Evolutionary conservation across 1,139 yeast genomes (phyloP).

Genomic region (Sugiyamaella castrensis): DNA sequence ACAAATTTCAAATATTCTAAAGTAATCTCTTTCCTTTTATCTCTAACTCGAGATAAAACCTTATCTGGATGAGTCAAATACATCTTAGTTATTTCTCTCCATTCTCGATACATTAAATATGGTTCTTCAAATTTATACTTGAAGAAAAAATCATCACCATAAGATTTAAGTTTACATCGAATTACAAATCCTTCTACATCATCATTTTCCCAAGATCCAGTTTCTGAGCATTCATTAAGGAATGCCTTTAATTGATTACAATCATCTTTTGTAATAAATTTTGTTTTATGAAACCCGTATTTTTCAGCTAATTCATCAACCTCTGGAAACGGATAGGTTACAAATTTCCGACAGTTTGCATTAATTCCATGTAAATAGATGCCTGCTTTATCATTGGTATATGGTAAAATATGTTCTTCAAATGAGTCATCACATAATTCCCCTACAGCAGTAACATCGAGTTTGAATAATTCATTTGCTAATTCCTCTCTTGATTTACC

Average conservation of each 20-base stretch:
- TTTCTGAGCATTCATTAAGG: constrained; percentile 54
- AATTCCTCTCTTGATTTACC: constrained; percentile 49
- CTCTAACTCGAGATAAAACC: constrained; percentile 1
- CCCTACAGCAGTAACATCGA: constrained; percentile 78
- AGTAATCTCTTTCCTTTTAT: constrained; percentile 49
- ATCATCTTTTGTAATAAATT: constrained; percentile 43
- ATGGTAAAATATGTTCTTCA: constrained; percentile 90
- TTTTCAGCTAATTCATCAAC: constrained; percentile 58
- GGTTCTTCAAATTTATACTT: constrained; percentile 96
- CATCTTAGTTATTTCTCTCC: constrained; percentile 79
- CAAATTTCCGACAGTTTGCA: constrained; percentile 58
- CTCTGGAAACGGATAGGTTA: constrained; percentile 57
- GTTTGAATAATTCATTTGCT: constrained; percentile 51
- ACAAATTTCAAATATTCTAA: constrained; percentile 67
- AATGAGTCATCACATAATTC: constrained; percentile 90
- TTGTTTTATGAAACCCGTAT: constrained; percentile 71
- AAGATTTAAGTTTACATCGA: constrained; percentile 46
- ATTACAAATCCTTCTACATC: constrained; percentile 95
- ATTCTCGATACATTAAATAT: constrained; percentile 80
- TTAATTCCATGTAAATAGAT: constrained; percentile 89
- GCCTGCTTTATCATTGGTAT: constrained; percentile 65
- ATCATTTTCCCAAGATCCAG: constrained; percentile 66
- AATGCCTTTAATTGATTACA: constrained; percentile 48
- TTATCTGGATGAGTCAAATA: constrained; percentile 41
- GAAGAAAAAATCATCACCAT: constrained; percentile 68